Base-by-base conservation (phyloP, 441 rosid genomes). In the Breynia disticha region DNA sequence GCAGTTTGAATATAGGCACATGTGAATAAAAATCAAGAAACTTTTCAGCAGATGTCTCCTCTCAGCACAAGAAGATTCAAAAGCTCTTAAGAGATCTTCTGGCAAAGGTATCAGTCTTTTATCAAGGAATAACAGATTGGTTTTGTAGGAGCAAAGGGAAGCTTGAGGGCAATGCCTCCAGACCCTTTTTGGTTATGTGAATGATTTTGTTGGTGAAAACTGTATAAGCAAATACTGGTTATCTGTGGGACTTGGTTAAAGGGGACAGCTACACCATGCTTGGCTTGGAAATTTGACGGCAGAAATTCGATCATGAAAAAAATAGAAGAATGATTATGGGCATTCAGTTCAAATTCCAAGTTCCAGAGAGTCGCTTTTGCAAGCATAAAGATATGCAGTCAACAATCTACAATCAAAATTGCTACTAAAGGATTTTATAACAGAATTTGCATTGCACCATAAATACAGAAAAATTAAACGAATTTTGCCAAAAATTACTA, bases 91-190 rank as follows among this genome's bases (percentile, higher is more conserved):
- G n/a, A 16, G 79, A 76, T 76, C 98, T 91, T 72, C 72, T 87
- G 45, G 89, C 94, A 0, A 91, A 87, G 72, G 91, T 81, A 21
- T 80, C 80, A 45, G 72, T 67, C 44, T 57, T 82, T 57, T 91
- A 78, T 66, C 94, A 94, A 9, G 76, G 72, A 52, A 82, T 87
- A 57, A 66, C 54, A 54, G 66, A 75, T 53, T 91, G 98, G 98
- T 37, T 75, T 80, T 56, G 52, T 65, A 0, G 81, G 80, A 71
- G 94, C 96, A 42, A 83, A 67, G 68, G 96, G 94, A 7, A 94
- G 98, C 32, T 72, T 88, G 67, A 76, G 95, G 69, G 94, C 95
- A 70, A 84, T 88, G 95, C 96, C 95, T 15, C 98, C 91, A 9
- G 64, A 96, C 98, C 0, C 81, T 91, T 67, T 60, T 86, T 64